These are phyloP conservation scores for Westerdykella sp. DNA, from an alignment of 2,329 filamentous ascomycete genomes.

Conservation along the genomic window DNA sequence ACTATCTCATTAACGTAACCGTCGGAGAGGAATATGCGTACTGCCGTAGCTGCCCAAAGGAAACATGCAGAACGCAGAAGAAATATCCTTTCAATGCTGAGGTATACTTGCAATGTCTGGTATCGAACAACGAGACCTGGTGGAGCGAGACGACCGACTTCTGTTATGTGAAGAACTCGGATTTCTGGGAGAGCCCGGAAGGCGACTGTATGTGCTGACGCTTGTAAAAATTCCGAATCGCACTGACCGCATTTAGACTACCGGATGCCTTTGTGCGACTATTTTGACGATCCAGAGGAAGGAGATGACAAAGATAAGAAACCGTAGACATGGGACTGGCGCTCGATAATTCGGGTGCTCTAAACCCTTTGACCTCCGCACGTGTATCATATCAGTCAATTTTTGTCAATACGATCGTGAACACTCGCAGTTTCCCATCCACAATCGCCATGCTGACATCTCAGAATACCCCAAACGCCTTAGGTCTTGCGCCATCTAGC, in stretches of 20 bases:
- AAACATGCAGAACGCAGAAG: slow-evolving; percentile 9
- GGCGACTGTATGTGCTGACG: slow-evolving; percentile 15
- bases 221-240: background rate
- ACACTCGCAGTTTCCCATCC: background rate
- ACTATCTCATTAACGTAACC: slow-evolving; percentile 26
- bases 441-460: too few species aligned
- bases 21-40: slow-evolving; percentile 24
- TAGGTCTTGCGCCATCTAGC: slow-evolving; percentile 14
- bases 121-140: slow-evolving; percentile 11
- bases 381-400: too few species aligned
- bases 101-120: slow-evolving; percentile 23
- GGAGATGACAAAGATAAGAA: background rate
- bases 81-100: slow-evolving; percentile 20
- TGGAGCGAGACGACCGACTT: slow-evolving; percentile 28
- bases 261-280: slow-evolving; percentile 17
- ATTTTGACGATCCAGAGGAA: slow-evolving; percentile 11
- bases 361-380: too few species aligned
- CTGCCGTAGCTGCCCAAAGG: slow-evolving; percentile 17
- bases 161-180: slow-evolving; percentile 22
- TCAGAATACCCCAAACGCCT: slow-evolving; percentile 6
- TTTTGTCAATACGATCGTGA: too few species aligned
- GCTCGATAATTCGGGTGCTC: too few species aligned
- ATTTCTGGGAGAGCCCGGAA: slow-evolving; percentile 22
- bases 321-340: too few species aligned
- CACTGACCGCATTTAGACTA: slow-evolving; percentile 9